Evolutionary conservation across 2,329 filamentous ascomycete genomes (phyloP).

Genomic region (Ceratocystis huliohia): DNA sequence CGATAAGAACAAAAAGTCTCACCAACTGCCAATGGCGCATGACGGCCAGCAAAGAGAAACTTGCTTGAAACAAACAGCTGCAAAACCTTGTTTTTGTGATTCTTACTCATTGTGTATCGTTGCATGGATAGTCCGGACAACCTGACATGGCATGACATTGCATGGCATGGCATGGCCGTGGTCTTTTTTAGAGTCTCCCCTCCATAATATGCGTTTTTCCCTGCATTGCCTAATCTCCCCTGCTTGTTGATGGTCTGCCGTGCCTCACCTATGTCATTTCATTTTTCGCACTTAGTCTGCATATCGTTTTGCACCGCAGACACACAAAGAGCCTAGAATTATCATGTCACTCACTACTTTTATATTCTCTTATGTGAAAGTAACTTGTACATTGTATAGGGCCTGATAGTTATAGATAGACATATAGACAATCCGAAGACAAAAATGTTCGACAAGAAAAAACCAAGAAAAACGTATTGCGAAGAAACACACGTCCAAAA

Average conservation of each 20-base stretch:
- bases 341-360: background rate
- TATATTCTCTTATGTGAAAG: background rate
- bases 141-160: background rate
- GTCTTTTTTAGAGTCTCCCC: background rate
- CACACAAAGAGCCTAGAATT: background rate
- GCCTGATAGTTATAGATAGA: background rate
- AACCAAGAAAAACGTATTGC: too few relatives aligned
- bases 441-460: background rate
- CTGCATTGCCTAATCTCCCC: background rate
- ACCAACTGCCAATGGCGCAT: too few relatives aligned
- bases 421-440: background rate
- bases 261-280: background rate
- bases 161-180: background rate
- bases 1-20: background rate
- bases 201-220: background rate
- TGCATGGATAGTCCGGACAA: background rate
- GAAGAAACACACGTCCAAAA: background rate
- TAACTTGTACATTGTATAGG: background rate
- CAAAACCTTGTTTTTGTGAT: background rate
- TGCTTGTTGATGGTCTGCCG: background rate
- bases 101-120: background rate
- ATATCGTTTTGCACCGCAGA: background rate
- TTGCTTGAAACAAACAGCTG: background rate
- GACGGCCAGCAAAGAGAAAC: background rate
- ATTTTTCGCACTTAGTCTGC: background rate